Base-by-base conservation (phyloP, 306 rosid species). In the Prunus campanulata region DNA sequence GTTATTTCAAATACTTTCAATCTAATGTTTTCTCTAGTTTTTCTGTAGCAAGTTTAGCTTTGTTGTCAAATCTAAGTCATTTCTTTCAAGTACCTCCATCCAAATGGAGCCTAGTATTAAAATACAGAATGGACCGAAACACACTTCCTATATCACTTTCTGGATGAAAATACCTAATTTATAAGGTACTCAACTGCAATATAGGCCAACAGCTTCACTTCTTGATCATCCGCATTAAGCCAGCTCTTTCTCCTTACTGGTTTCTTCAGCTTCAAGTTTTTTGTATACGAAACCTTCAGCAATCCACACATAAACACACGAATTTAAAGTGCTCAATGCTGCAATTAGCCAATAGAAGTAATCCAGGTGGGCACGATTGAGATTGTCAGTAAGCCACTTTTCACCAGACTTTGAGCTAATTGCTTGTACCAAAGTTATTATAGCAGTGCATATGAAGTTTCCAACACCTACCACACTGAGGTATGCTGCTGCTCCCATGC, bases 401-500 rank as follows among this genome's bases (percentile, higher is more conserved):
- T 66, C 82, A 24, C 88, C 88, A 42, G 54, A 20, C 71, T 27
- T 47, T 2, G 66, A 61, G 67, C 81, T 87, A 1, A 85, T 56
- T 1, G 11, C 89, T 49, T 83, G 83, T 68, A 86, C 87, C 50
- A 35, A 12, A 1, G 74, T 66, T 32, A 91, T 91, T 12, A 89
- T 14, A 10, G 78, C 87, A 68, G 46, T 89, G 18, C 91, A 79
- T 1, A 69, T 29, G 80, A 91, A 85, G 78, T 83, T 85, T 60
- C 95, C 98, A 22, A 89, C 80, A 4, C 98, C 97, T 0, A 76
- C 20, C 1, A 83, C 77, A 64, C 93, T 89, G 50, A 89, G 73
- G 74, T 89, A 86, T 4, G 90, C 90, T 16, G 97, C 97, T 2
- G 98, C 93, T 16, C 98, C 98, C 9, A 93, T 49, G 75, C 98